Evolutionary conservation across 345 rosid species (phyloP).

Genomic region (Eucalyptus erythrocorys): DNA sequence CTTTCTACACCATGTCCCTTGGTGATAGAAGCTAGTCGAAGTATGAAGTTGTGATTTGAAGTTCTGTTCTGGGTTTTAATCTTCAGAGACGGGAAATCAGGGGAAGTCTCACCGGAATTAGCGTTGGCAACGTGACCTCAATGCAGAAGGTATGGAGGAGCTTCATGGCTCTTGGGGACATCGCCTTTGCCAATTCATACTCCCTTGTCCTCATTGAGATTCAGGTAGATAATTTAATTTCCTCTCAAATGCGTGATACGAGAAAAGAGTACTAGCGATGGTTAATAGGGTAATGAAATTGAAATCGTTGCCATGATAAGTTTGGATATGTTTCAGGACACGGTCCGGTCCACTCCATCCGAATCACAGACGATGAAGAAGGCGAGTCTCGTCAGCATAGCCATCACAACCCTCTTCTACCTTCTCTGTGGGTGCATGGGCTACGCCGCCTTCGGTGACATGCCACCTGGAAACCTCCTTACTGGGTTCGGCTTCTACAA

Average conservation of each 20-base stretch:
- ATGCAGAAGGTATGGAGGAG: slow-evolving; percentile 19
- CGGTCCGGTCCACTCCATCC: slow-evolving; percentile 26
- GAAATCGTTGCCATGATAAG: background rate
- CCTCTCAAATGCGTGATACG: background rate
- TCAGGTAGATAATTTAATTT: slow-evolving; percentile 3
- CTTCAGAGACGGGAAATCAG: slow-evolving; percentile 1
- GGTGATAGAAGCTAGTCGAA: background rate
- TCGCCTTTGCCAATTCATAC: slow-evolving; percentile 34
- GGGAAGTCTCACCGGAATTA: slow-evolving; percentile 31
- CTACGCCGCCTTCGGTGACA: slow-evolving; percentile 59
- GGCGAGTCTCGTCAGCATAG: slow-evolving; percentile 20
- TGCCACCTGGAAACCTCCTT: slow-evolving; percentile 57
- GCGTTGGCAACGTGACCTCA: slow-evolving; percentile 4
- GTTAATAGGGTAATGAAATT: background rate
- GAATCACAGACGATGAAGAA: slow-evolving; percentile 33
- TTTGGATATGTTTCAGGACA: slow-evolving; percentile 16
- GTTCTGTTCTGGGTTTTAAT: background rate
- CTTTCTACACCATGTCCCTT: background rate
- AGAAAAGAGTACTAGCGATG: background rate
- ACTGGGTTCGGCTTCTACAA: slow-evolving; percentile 67
- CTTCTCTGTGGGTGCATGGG: slow-evolving; percentile 61
- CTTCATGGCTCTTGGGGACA: slow-evolving; percentile 29
- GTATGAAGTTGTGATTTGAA: background rate
- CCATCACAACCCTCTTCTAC: slow-evolving; percentile 23
- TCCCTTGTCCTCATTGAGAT: slow-evolving; percentile 29